Base-by-base conservation (phyloP, 192 early-diverging fungal genomes). In the Coemansia sp. region DNA sequence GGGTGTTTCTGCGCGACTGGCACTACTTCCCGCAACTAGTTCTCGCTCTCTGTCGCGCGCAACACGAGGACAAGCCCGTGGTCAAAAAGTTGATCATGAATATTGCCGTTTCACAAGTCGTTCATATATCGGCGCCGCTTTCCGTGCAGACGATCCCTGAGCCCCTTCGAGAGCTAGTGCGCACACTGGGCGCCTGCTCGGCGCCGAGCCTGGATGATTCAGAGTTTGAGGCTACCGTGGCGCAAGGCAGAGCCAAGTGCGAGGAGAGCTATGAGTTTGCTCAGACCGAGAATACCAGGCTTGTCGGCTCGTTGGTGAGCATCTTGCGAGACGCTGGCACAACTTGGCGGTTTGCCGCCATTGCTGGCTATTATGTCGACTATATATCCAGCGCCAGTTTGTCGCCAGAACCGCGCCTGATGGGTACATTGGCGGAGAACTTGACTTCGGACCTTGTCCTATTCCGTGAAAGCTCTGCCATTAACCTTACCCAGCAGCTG, bases 281-380 rank as follows among this genome's bases (percentile, higher is more conserved):
- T 11, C 62, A 37, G 48, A 24, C 64, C 33, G 80, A 77, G 54
- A 60, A 78, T 19, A 6, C 66, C 11, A 53, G 46, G 53, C 68
- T 83, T 2, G 36, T 78, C 27, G 53, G 61, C 56, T 73, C 83
- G 13, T 82, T 96, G 64, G 79, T 91, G 16, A 85, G 79, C 16
- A 70, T 93, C 39, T 67, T 90, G 27, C 79, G 87, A 42, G 82
- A 87, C 45, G 77, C 85, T 2, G 83, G 82, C 9, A 74, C 93
- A 0, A 94, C 94, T 35, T 94, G 95, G 93, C 87, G 93, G 13
- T 93, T 93, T 80, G 85, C 87, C 1, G 85, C 88, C 3, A 93
- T 96, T 87, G 85, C 90, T 6, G 85, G 91, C 51, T 93, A 89
- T 59, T 92, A 94, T 50, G 73, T 98, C 7, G 93, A 96, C 54